Evolutionary conservation across 768 basidiomycete genomes (phyloP).

Genomic region (Lentinula lateritia): DNA sequence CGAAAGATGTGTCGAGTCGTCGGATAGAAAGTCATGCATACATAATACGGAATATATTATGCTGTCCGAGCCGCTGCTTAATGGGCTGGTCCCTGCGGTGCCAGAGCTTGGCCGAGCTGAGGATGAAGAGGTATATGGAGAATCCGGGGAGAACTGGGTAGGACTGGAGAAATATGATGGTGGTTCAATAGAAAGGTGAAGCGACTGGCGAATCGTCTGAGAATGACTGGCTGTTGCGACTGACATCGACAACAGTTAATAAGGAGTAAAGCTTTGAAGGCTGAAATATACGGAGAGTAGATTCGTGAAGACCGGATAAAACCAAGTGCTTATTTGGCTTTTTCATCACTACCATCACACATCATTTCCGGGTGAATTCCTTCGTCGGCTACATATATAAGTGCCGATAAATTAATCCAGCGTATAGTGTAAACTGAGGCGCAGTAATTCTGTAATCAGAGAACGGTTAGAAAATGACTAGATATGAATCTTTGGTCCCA

Average conservation of each 20-base stretch:
- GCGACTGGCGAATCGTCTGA: conserved; percentile 29
- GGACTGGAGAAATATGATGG: conserved; percentile 17
- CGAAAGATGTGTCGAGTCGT: conserved; percentile 55
- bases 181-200: conserved; percentile 35
- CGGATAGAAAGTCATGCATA: conserved; percentile 61
- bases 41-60: conserved; percentile 53
- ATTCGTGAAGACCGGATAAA: background rate
- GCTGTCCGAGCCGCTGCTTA: conserved; percentile 24
- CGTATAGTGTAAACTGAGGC: no score
- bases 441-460: no score
- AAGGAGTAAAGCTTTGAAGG: background rate
- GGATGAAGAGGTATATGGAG: conserved; percentile 26
- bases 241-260: background rate
- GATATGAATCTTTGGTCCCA: no score
- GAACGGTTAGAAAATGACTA: no score
- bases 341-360: background rate
- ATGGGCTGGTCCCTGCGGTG: conserved; percentile 23
- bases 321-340: background rate
- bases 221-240: conserved; percentile 21
- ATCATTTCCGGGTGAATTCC: background rate
- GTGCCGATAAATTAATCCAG: no score
- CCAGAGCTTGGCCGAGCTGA: conserved; percentile 24
- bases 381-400: background rate
- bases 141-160: conserved; percentile 21
- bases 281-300: background rate